phyloP scores from a whole-genome alignment of 805 yeast genomes.

The Ogataea parapolymorpha region DNA sequence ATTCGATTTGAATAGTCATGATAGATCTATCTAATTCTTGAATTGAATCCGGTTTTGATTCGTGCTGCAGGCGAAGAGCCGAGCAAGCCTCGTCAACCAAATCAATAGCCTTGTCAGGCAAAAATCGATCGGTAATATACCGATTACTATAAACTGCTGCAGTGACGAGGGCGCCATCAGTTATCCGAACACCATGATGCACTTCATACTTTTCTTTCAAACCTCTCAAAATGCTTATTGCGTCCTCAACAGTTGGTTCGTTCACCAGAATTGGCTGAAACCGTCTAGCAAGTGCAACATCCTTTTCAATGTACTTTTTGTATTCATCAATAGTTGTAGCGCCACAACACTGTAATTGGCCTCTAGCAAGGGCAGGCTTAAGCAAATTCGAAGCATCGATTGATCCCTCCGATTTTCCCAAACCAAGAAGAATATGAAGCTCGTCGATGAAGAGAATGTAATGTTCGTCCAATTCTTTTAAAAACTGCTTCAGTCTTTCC shows the following conservation, averaged over 20 bases:
- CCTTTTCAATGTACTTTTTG: constrained; percentile 90
- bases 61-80: constrained; percentile 89
- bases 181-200: constrained; percentile 94
- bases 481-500: constrained; percentile 75
- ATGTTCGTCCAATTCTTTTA: constrained; percentile 77
- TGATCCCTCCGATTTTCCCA: constrained; percentile 92
- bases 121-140: constrained; percentile 83
- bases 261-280: constrained; percentile 83
- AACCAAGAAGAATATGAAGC: constrained; percentile 81
- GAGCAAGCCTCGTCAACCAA: constrained; percentile 97
- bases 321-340: constrained; percentile 96
- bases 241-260: constrained; percentile 89
- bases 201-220: constrained; percentile 92
- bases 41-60: constrained; percentile 93
- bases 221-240: constrained; percentile 89
- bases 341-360: constrained; percentile 88
- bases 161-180: constrained; percentile 89
- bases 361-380: constrained; percentile 93
- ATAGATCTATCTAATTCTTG: constrained; percentile 83
- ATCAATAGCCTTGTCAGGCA: constrained; percentile 97
- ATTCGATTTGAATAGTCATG: constrained; percentile 92
- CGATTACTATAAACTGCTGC: constrained; percentile 90
- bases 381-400: constrained; percentile 92
- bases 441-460: constrained; percentile 88
- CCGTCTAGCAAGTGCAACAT: constrained; percentile 91